These are phyloP conservation scores for Friedmanniomyces simplex DNA, from an alignment of 495 filamentous ascomycete species.

Conservation along the genomic window DNA sequence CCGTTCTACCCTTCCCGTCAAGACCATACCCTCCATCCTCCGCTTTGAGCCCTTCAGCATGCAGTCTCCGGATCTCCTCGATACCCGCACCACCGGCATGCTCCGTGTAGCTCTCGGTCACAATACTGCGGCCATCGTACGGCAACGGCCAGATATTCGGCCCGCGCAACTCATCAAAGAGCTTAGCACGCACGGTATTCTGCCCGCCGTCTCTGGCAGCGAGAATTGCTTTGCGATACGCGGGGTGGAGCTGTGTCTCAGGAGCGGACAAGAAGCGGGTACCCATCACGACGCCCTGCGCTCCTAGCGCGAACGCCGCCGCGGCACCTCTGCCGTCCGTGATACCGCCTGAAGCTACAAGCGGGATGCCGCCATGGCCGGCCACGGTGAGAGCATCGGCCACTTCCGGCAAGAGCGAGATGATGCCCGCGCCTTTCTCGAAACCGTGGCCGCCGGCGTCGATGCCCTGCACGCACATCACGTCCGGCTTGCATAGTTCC, in stretches of 20 bases:
- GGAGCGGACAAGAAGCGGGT: constrained; percentile 48
- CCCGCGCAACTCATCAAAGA: constrained; percentile 58
- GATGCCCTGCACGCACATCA: constrained; percentile 59
- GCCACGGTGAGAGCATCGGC: constrained; percentile 40
- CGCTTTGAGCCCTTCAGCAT: constrained; percentile 43
- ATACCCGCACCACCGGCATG: constrained; percentile 42
- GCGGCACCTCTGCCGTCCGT: constrained; percentile 54
- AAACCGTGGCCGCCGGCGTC: constrained; percentile 70
- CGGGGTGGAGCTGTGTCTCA: constrained; percentile 51
- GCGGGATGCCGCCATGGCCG: neutral
- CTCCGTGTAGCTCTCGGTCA: constrained; percentile 55
- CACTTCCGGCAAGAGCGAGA: constrained; percentile 48
- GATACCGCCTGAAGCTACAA: constrained; percentile 66
- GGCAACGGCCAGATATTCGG: constrained; percentile 55
- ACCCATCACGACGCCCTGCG: constrained; percentile 38
- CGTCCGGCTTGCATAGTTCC: constrained; percentile 40
- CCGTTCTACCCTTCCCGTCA: constrained; percentile 59
- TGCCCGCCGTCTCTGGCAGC: constrained; percentile 50
- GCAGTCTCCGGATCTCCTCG: constrained; percentile 47
- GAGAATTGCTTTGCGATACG: constrained; percentile 51
- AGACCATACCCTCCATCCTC: constrained; percentile 34
- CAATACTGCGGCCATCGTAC: constrained; percentile 52
- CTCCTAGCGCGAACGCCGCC: constrained; percentile 55
- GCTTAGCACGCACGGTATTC: constrained; percentile 50
- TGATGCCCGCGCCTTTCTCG: constrained; percentile 45